Conservation (phyloP, 2,329 filamentous ascomycete genomes). For the Colletotrichum tamarilloi region DNA sequence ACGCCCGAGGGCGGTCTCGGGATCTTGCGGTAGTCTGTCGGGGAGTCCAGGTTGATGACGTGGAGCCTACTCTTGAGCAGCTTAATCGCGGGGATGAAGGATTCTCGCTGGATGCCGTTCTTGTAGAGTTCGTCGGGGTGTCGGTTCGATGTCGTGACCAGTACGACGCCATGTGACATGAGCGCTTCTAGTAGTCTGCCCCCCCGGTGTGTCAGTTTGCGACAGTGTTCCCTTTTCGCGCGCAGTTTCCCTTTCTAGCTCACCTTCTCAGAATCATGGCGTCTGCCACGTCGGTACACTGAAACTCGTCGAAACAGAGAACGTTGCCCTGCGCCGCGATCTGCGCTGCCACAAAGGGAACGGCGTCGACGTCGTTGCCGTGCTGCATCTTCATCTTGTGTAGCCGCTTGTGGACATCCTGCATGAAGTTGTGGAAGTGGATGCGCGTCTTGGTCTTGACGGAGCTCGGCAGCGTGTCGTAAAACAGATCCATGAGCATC, state of each 20-base stretch:
- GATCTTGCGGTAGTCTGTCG: conserved; percentile 97
- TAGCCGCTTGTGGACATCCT: conserved; percentile 91
- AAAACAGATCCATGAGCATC: conserved; percentile 99
- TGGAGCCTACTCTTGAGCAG: conserved; percentile 86
- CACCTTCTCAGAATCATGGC: conserved; percentile 94
- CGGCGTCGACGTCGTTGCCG: conserved; percentile 88
- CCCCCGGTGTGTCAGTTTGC: background rate
- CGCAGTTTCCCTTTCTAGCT: conserved; percentile 21
- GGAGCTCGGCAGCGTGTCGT: conserved; percentile 85
- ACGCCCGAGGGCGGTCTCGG: conserved; percentile 92
- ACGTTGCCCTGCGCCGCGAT: conserved; percentile 88
- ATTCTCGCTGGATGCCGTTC: conserved; percentile 96
- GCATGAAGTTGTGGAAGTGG: conserved; percentile 99
- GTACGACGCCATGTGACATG: conserved; percentile 96
- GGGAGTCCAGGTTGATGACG: conserved; percentile 94
- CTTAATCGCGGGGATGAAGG: conserved; percentile 94
- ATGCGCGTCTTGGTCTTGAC: conserved; percentile 90
- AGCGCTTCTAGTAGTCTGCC: conserved; percentile 82
- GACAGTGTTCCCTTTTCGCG: background rate
- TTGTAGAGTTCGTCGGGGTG: conserved; percentile 97
- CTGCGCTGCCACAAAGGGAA: conserved; percentile 94
- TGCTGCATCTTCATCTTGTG: conserved; percentile 91
- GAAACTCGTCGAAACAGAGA: conserved; percentile 98
- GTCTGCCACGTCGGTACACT: conserved; percentile 97
- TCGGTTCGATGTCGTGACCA: conserved; percentile 97